Base-by-base conservation (phyloP, 2,329 filamentous ascomycete species). In the Epichloe gansuensis region DNA sequence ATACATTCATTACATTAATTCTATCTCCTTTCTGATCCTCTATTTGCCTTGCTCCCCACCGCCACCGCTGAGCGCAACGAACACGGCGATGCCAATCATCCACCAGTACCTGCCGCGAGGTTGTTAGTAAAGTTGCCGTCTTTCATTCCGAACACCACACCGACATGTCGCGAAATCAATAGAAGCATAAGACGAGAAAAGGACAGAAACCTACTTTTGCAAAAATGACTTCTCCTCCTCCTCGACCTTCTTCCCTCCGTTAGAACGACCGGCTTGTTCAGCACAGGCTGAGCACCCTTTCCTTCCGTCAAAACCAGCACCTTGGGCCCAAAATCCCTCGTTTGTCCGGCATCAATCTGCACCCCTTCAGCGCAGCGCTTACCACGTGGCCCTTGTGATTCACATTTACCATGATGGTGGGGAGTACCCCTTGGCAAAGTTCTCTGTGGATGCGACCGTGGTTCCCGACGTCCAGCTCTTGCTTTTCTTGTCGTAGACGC, bases 251-350 rank as follows among this genome's bases (percentile, higher is more conserved):
- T 74, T 80, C 15, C 82, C 57, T 83, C 77, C 0, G 78, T 71
- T 56, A 86, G 66, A 47, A 84, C 76, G 39, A 86, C 73, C 3
- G 82, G 82, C 67, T 77, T 79, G 60, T 84, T 85, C 60, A 86
- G 67, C 58, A 75, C 74, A 2, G 81, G 80, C 62, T 76, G 72
- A 63, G 73, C 75, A 2, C 80, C 82, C 52, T 65, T 67, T 46
- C 61, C 65, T 43, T 74, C 69, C 25, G 71, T 66, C 45, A 76
- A 61, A 47, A 85, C 67, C 50, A 74, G 64, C 7, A 76, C 78
- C 69, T 80, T 73, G 45, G 82, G 80, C 0, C 80, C 80, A 68
- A 84, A 84, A 62, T 84, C 80, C 57, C 81, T 72, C 60, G 81
- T 85, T 59, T 78, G 73, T 2, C 81, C 81, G 11, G 81, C 81